phyloP scores from a whole-genome alignment of 768 basidiomycete species.

The Mycena sanguinolenta region DNA sequence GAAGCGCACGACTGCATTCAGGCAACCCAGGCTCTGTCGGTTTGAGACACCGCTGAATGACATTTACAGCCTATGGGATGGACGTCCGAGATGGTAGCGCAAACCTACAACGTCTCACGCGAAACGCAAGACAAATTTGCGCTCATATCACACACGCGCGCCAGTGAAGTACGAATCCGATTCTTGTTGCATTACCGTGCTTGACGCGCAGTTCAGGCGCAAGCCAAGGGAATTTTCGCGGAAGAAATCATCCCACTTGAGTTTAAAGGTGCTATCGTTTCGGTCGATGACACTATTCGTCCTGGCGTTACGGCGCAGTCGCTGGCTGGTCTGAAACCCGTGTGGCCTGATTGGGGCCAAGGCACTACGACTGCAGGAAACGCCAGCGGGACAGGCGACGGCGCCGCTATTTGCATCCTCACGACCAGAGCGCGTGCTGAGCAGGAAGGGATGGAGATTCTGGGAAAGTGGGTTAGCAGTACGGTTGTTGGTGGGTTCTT shows the following conservation, averaged over 20 bases:
- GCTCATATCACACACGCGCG: conserved; percentile 87
- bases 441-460: conserved; percentile 79
- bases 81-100: conserved; percentile 94
- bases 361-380: conserved; percentile 85
- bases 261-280: conserved; percentile 74
- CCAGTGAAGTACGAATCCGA: conserved; percentile 62
- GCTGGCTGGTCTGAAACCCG: conserved; percentile 85
- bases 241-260: conserved; percentile 93
- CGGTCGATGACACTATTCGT: conserved; percentile 90
- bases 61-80: conserved; percentile 87
- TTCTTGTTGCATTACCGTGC: not conserved
- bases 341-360: conserved; percentile 85
- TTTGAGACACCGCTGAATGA: conserved; percentile 6
- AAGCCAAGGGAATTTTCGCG: conserved; percentile 76
- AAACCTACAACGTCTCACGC: conserved; percentile 81
- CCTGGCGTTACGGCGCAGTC: conserved; percentile 84
- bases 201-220: not conserved
- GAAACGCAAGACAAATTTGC: conserved; percentile 92
- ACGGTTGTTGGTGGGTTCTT: conserved; percentile 77
- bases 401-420: conserved; percentile 87
- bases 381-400: conserved; percentile 92
- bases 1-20: conserved; percentile 84
- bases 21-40: conserved; percentile 49
- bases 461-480: conserved; percentile 87
- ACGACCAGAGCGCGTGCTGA: conserved; percentile 85